Evolutionary conservation across 2,329 filamentous ascomycete species (phyloP).

Genomic region (Fusarium sp.): DNA sequence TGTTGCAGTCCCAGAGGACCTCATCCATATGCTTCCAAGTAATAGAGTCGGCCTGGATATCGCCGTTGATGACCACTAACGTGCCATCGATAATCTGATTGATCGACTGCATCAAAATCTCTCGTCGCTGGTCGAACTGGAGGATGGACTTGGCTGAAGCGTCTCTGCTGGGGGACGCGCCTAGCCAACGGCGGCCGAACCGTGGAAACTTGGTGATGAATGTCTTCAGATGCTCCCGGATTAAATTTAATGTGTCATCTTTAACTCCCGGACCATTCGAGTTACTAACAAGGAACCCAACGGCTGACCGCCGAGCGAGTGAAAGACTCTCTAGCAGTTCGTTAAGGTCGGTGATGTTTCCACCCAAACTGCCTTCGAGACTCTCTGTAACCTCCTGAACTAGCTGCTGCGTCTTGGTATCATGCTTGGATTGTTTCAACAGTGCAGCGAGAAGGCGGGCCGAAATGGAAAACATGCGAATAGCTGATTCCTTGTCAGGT

Average conservation of each 20-base stretch:
- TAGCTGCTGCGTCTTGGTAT: slow-evolving; percentile 52
- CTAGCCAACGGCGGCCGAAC: slow-evolving; percentile 69
- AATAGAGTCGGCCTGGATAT: slow-evolving; percentile 57
- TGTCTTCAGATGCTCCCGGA: slow-evolving; percentile 58
- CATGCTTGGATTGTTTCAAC: slow-evolving; percentile 55
- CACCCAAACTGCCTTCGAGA: slow-evolving; percentile 68
- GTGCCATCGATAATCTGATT: slow-evolving; percentile 68
- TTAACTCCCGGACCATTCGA: slow-evolving; percentile 27
- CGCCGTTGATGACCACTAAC: slow-evolving; percentile 63
- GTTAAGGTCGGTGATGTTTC: slow-evolving; percentile 67
- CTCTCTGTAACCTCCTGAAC: slow-evolving; percentile 60
- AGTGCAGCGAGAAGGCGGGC: slow-evolving; percentile 65
- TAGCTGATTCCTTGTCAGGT: slow-evolving; percentile 55
- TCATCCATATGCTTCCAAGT: slow-evolving; percentile 66
- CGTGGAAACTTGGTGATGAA: slow-evolving; percentile 68
- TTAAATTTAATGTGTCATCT: slow-evolving; percentile 17
- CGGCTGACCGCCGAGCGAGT: slow-evolving; percentile 62
- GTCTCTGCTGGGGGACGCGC: slow-evolving; percentile 62
- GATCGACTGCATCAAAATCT: slow-evolving; percentile 61
- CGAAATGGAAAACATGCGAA: slow-evolving; percentile 60
- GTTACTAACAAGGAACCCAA: slow-evolving; percentile 55
- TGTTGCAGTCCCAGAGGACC: slow-evolving; percentile 64
- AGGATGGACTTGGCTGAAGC: slow-evolving; percentile 65
- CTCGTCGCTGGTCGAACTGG: slow-evolving; percentile 69
- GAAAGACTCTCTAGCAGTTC: slow-evolving; percentile 68